These are phyloP conservation scores for Rheum nobile DNA, from an alignment of 148 eudicot genomes.

Conservation along the genomic window DNA sequence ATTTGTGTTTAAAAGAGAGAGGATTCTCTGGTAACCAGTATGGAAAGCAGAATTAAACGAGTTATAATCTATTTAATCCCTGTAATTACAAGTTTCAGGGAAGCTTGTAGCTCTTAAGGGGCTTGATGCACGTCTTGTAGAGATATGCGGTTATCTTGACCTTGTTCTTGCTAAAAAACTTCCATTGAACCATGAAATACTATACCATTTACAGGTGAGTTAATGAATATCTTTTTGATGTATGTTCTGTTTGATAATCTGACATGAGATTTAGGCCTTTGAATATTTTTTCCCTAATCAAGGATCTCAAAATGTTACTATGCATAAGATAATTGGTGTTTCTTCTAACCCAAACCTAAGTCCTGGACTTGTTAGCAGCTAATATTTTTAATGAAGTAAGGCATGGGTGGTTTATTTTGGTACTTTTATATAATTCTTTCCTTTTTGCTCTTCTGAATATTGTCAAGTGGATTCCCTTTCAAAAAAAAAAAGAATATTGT, in stretches of 20 bases:
- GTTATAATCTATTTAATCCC: background rate
- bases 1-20: background rate
- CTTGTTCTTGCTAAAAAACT: conserved; percentile 77
- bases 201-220: conserved; percentile 84
- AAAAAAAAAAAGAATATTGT: too few relatives aligned
- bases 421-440: background rate
- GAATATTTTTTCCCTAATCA: too few relatives aligned
- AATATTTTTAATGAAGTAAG: background rate
- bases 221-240: background rate
- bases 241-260: background rate
- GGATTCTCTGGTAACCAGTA: background rate
- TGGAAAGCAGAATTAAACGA: background rate
- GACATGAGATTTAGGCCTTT: background rate
- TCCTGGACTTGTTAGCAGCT: background rate
- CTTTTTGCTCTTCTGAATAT: background rate
- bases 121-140: conserved; percentile 73
- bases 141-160: conserved; percentile 85
- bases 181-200: conserved; percentile 88
- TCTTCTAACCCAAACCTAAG: too few relatives aligned
- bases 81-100: conserved; percentile 59
- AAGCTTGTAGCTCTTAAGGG: conserved; percentile 96
- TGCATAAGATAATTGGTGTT: too few relatives aligned
- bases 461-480: too few relatives aligned
- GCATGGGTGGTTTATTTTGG: background rate
- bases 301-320: too few relatives aligned